Evolutionary conservation across 352 stramenopile species (phyloP).

Genomic region (Phytopythium cucurbitacearum): DNA sequence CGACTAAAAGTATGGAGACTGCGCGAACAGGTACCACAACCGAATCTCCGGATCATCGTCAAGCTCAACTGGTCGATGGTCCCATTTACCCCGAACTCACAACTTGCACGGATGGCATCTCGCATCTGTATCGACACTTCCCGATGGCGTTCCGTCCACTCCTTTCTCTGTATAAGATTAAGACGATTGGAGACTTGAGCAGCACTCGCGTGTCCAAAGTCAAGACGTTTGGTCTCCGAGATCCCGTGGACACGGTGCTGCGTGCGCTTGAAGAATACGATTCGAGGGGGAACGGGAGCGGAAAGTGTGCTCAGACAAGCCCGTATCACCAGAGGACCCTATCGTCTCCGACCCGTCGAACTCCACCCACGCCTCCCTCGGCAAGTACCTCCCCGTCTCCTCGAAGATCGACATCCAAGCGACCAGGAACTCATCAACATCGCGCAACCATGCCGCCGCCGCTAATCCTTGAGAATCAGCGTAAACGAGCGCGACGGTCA

Average conservation of each 20-base stretch:
- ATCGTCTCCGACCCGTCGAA: constrained; percentile 11
- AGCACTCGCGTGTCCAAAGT: constrained; percentile 42
- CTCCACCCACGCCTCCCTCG: constrained; percentile 10
- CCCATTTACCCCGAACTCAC: constrained; percentile 42
- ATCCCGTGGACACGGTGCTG: constrained; percentile 42
- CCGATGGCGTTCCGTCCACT: constrained; percentile 49
- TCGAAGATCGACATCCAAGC: constrained; percentile 23
- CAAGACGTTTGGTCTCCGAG: constrained; percentile 54
- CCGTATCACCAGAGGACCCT: constrained; percentile 25
- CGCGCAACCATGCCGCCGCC: constrained; percentile 14
- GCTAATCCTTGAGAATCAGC: constrained; percentile 20
- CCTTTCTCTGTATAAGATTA: constrained; percentile 62
- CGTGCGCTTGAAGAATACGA: constrained; percentile 57
- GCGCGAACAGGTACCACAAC: too few species aligned
- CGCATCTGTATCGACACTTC: constrained; percentile 44
- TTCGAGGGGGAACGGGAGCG: constrained; percentile 19
- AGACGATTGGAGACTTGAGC: constrained; percentile 66
- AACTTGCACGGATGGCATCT: constrained; percentile 41
- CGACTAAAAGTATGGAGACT: too few species aligned
- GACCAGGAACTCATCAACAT: constrained; percentile 10
- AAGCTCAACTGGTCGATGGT: too few species aligned
- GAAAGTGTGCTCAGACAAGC: constrained; percentile 33
- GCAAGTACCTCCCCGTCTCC: constrained; percentile 26
- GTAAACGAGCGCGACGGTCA: constrained; percentile 44
- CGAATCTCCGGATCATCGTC: too few species aligned